Conservation (phyloP, 257 asterid genomes). For the Solanum piurae region DNA sequence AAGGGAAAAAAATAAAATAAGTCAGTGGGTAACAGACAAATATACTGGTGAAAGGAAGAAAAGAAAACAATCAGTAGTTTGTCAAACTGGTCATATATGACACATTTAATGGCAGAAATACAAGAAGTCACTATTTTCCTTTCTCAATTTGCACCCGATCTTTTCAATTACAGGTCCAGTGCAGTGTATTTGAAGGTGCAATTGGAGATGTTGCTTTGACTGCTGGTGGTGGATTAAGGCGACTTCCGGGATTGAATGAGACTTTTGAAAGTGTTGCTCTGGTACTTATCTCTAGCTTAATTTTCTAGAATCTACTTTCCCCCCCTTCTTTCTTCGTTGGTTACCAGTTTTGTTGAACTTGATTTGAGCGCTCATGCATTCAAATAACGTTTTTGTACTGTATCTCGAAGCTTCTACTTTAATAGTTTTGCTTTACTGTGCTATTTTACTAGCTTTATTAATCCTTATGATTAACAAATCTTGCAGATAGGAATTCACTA, state of each 20-base stretch:
- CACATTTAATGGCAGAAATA: not conserved
- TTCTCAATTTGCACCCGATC: not conserved
- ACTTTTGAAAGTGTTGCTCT: conserved; percentile 81
- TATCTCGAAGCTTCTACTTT: not conserved
- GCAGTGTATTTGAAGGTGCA: conserved; percentile 90
- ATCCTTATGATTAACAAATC: not conserved
- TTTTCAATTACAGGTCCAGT: conserved; percentile 54
- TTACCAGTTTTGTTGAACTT: not conserved
- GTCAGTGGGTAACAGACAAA: not conserved
- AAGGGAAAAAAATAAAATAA: not conserved
- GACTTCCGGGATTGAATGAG: conserved; percentile 65
- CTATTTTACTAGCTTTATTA: not conserved
- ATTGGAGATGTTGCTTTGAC: conserved; percentile 82
- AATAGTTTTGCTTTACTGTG: not conserved
- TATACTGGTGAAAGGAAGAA: not conserved
- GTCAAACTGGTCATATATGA: not conserved
- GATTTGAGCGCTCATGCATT: not conserved
- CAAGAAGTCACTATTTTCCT: not conserved
- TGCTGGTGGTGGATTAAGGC: conserved; percentile 87
- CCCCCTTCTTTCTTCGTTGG: not conserved
- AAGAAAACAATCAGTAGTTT: not conserved
- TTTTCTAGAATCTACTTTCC: not conserved
- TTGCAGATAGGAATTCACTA: conserved; percentile 83
- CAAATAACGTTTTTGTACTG: not conserved
- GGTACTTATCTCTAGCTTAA: conserved; percentile 31